Base-by-base conservation (phyloP, 2,329 filamentous ascomycete species). In the Aureobasidium leucospermi region DNA sequence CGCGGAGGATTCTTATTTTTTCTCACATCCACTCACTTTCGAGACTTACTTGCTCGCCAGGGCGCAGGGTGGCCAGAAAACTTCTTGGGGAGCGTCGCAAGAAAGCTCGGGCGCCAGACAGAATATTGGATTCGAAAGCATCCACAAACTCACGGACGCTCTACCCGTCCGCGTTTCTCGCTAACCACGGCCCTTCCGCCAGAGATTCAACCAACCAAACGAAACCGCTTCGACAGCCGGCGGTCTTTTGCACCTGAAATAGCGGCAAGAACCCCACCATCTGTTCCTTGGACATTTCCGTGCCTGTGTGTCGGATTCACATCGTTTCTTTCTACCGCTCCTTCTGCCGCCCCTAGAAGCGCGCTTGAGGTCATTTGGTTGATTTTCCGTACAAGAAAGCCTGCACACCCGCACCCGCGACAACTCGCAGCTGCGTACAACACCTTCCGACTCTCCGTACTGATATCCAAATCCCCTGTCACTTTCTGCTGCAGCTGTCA, bases 271-370 rank as follows among this genome's bases (percentile, higher is more conserved):
- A 59, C 58, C 58, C 58, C 58, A 59, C 58, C 58, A 53, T 59
- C 58, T 46, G 58, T 59, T 59, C 58, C 58, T 59, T 59, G 58
- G 58, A 59, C 58, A 52, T 59, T 51, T 59, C 58, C 58, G 58
- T 59, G 46, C 58, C 58, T 51, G 34, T 59, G 58, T 59, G 23
- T 59, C 58, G 58, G 58, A 59, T 52, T 59, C 55, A 51, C 58
- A 59, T 59, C 58, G 58, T 59, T 48, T 59, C 58, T 59, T 59
- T 59, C 58, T 59, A 51, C 58, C 58, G 58, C 58, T 59, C 58
- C 57, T 59, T 59, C 58, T 59, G 58, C 58, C 58, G 58, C 58
- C 58, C 47, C 58, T 59, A 59, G 58, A 59, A 59, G 58, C 58
- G 47, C 58, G 58, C 58, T 59, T 59, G 58, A 59, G 58, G 58